A percentile compares a stretch with the other conserved stretches of the same genome.
These are phyloP conservation scores for Gyrodon lividus DNA, from an alignment of 768 basidiomycete genomes.

Conservation along the genomic window DNA sequence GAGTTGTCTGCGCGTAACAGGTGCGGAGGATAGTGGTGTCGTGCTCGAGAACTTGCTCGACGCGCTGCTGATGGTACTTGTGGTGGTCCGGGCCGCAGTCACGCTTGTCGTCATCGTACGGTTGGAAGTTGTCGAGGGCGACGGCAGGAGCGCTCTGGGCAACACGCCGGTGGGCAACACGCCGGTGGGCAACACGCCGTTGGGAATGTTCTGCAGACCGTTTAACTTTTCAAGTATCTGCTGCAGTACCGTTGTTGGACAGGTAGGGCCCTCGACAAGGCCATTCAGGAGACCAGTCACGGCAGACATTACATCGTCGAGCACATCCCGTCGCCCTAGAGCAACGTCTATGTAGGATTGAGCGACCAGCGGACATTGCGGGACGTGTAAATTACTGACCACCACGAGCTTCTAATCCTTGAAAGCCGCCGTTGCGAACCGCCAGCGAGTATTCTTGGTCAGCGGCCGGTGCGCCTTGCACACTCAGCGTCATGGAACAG, in stretches of 20 bases:
- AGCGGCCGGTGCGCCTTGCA: conserved; percentile 16
- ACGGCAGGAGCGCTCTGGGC: conserved; percentile 7
- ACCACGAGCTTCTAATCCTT: accelerated
- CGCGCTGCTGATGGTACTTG: neutral
- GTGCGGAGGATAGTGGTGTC: neutral
- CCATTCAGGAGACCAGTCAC: neutral
- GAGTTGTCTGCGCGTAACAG: conserved; percentile 16
- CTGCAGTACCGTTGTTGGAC: neutral
- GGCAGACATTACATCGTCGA: neutral
- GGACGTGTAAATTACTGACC: conserved; percentile 2
- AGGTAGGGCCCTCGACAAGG: neutral
- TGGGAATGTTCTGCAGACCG: no score
- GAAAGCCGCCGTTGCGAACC: neutral
- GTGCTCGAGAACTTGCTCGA: neutral
- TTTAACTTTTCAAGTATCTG: neutral
- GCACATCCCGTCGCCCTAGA: no score
- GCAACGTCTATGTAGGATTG: no score
- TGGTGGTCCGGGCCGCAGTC: neutral
- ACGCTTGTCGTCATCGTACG: conserved; percentile 2
- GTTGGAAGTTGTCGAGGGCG: neutral
- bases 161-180: neutral
- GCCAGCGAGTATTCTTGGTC: conserved; percentile 4
- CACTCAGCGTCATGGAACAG: conserved; percentile 13
- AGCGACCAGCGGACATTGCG: neutral
- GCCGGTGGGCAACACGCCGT: neutral